phyloP scores from a whole-genome alignment of 768 basidiomycete genomes.

The Tulasnella sp. region DNA sequence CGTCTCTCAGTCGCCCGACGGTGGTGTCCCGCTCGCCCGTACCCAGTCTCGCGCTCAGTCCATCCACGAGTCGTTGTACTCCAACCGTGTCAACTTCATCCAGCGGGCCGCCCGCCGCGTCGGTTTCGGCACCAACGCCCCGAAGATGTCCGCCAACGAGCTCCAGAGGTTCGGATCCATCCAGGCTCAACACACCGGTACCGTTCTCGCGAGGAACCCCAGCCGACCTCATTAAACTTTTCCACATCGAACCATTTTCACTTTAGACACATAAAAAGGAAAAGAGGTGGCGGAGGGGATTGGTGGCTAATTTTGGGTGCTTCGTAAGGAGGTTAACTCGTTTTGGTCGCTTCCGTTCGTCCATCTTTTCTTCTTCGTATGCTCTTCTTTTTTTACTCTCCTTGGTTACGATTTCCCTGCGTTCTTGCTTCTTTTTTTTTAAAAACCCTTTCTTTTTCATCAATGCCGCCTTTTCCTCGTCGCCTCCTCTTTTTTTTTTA shows the following conservation, averaged over 20 bases:
- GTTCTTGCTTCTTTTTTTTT: no score
- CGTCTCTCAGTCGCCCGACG: constrained; percentile 27
- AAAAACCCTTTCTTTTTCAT: no score
- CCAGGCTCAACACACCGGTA: constrained; percentile 68
- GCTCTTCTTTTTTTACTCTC: no score
- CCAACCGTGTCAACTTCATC: constrained; percentile 91
- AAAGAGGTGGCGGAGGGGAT: no score
- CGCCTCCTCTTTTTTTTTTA: no score
- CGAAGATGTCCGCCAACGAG: constrained; percentile 68
- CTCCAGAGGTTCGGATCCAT: constrained; percentile 77
- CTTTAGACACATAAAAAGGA: no score
- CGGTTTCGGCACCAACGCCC: constrained; percentile 59
- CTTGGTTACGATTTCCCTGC: no score
- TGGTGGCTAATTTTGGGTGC: no score
- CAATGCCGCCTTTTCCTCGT: no score
- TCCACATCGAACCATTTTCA: no score
- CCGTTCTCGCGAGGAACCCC: constrained; percentile 19
- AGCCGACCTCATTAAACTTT: constrained; percentile 12
- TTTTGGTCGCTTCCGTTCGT: neutral
- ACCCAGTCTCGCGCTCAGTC: constrained; percentile 85
- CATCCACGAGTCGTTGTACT: constrained; percentile 85
- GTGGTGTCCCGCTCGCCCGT: constrained; percentile 66
- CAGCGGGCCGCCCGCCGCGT: constrained; percentile 79
- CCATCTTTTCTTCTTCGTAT: neutral
- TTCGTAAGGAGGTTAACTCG: neutral